Evolutionary conservation across 305 asterid species (phyloP), one percentile per base, ranked within the genome.

Genomic region (Solanum chacoense): DNA sequence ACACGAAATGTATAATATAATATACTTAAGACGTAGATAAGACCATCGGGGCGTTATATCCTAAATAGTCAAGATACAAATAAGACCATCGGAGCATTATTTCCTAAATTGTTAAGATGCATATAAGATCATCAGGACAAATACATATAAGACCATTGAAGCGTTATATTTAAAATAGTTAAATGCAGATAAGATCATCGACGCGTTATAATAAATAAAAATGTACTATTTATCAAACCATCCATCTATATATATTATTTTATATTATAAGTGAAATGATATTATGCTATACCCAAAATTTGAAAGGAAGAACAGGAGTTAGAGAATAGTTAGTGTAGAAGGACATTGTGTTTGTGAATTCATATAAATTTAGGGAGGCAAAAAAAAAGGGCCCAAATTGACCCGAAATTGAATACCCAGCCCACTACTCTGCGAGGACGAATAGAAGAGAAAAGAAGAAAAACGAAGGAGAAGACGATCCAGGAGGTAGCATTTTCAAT

Each of bases 341-440:
- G 34, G 69, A 42, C 63, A 13, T 13, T 79, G 59, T 79, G 93
- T 63, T 16, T 80, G n/a, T 80, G 69, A 45, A 83, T 28, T 84
- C 69, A 55, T 84, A 55, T 84, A 55, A 55, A 55, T 84, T 84
- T 50, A 55, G 74, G 22, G 45, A 84, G 87, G 74, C 42, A 29
- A 84, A 45, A 45, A 5, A 77, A 77, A 1, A 31, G 8, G 87
- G 87, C 45, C 87, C 45, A 55, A 55, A 31, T 55, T 84, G 87
- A 84, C 87, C 74, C 87, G 87, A 84, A 79, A 50, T 84, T 59
- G 74, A 20, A 55, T 84, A 7, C 71, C 87, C 87, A 84, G 45
- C 87, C 87, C 87, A 84, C 31, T 20, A 31, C 32, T 84, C 32
- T 18, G 72, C 38, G 40, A 83, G 29, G 38, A 83, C 40, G 85